phyloP scores from a whole-genome alignment of 2,329 filamentous ascomycete genomes.

The Aureobasidium sp. region DNA sequence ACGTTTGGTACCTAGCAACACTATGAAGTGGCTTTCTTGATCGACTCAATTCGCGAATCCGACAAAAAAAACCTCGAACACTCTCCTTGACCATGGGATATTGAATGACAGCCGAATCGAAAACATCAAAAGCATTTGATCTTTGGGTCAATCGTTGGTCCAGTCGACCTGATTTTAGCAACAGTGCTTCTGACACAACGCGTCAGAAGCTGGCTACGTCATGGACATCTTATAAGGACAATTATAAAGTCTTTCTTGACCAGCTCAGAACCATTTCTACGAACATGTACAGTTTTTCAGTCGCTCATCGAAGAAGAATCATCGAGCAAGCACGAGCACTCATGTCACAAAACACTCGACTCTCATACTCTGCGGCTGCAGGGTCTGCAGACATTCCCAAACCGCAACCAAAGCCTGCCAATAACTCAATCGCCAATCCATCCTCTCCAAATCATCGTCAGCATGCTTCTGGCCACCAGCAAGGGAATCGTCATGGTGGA shows the following conservation, averaged over 20 bases:
- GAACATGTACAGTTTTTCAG: not conserved
- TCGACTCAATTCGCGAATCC: not conserved
- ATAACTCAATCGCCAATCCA: not conserved
- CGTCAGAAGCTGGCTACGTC: slow-evolving; percentile 3
- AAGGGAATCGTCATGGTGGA: not conserved
- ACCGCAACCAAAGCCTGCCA: not conserved
- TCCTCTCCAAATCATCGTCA: not conserved
- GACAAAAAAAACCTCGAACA: not conserved
- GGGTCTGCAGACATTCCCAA: slow-evolving; percentile 12
- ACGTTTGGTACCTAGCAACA: slow-evolving; percentile 29
- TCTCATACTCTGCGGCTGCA: slow-evolving; percentile 1
- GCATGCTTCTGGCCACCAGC: not conserved
- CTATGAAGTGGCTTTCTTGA: slow-evolving; percentile 28
- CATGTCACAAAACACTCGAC: slow-evolving; percentile 5
- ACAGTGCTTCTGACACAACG: slow-evolving; percentile 2
- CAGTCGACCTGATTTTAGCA: not conserved
- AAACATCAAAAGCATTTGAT: not conserved
- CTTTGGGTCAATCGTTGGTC: not conserved
- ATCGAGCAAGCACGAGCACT: not conserved
- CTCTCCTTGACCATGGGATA: not conserved
- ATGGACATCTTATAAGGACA: not conserved
- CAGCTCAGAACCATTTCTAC: not conserved
- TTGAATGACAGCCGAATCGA: not conserved
- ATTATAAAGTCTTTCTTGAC: not conserved
- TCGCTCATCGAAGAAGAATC: not conserved